Evolutionary conservation across 2,329 filamentous ascomycete species (phyloP).

Genomic region (Nemania sp.): DNA sequence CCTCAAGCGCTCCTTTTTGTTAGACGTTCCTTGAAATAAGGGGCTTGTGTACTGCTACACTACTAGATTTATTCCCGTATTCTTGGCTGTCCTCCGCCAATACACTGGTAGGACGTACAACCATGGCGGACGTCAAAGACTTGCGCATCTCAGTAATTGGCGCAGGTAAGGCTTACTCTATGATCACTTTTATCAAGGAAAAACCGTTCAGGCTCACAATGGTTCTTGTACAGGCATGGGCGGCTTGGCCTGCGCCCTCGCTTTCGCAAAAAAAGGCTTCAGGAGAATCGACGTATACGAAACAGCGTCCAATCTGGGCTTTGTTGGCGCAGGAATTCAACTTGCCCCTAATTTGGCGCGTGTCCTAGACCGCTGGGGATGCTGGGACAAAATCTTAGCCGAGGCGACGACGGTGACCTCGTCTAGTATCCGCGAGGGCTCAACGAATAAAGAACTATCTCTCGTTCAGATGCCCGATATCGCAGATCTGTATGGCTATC

Average conservation of each 20-base stretch:
- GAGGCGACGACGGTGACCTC: constrained; percentile 72
- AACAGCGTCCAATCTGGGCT: constrained; percentile 71
- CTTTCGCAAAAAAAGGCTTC: constrained; percentile 77
- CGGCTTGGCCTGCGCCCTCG: constrained; percentile 70
- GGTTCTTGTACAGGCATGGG: constrained; percentile 66
- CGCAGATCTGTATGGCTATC: constrained; percentile 68
- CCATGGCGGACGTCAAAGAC: constrained; percentile 41
- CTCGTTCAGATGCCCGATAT: constrained; percentile 73
- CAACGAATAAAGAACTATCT: constrained; percentile 68
- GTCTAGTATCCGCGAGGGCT: constrained; percentile 75
- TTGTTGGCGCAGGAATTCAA: constrained; percentile 84
- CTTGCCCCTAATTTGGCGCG: constrained; percentile 81
- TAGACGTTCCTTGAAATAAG: constrained; percentile 13
- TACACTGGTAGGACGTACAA: constrained; percentile 16
- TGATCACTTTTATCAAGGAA: not conserved
- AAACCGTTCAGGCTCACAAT: not conserved
- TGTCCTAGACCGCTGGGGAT: constrained; percentile 72
- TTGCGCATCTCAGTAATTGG: constrained; percentile 50
- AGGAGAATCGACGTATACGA: constrained; percentile 74
- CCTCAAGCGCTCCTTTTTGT: constrained; percentile 4
- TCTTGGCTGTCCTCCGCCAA: not conserved
- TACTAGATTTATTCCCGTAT: not conserved
- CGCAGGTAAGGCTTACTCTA: constrained; percentile 45
- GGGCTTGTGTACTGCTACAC: not conserved
- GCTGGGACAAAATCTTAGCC: constrained; percentile 66